phyloP scores from a whole-genome alignment of 495 filamentous ascomycete genomes.

The Letharia lupina region DNA sequence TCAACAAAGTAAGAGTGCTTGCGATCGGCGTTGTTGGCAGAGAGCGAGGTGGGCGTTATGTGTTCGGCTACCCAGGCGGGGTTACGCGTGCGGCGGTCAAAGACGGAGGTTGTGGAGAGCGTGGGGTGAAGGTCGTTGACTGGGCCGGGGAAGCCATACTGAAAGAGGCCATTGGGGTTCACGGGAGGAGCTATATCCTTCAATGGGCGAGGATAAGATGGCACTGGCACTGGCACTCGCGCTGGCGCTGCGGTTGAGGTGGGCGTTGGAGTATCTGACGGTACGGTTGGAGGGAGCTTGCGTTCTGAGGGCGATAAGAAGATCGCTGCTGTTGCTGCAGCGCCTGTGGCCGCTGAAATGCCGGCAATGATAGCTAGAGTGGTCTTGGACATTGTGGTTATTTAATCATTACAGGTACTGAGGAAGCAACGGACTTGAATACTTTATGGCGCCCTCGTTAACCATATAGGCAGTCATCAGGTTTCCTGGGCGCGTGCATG shows the following conservation, averaged over 20 bases:
- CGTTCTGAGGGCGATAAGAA: constrained; percentile 53
- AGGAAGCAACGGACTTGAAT: not conserved
- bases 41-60: constrained; percentile 83
- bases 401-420: not conserved
- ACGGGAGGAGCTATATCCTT: constrained; percentile 48
- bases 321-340: constrained; percentile 71
- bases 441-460: constrained; percentile 1
- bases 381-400: constrained; percentile 64
- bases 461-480: constrained; percentile 19
- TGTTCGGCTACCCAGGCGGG: constrained; percentile 95
- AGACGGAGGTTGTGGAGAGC: constrained; percentile 69
- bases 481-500: not conserved
- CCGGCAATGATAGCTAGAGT: constrained; percentile 84
- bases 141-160: constrained; percentile 96
- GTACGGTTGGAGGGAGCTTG: constrained; percentile 31
- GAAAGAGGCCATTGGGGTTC: constrained; percentile 80
- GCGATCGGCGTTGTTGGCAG: constrained; percentile 67
- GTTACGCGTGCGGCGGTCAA: constrained; percentile 85
- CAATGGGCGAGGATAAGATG: constrained; percentile 32
- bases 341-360: constrained; percentile 80
- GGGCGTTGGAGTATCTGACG: constrained; percentile 22
- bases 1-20: constrained; percentile 76
- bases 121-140: constrained; percentile 71
- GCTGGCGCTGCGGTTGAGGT: constrained; percentile 27
- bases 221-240: constrained; percentile 29